Evolutionary conservation across 768 basidiomycete species (phyloP).

Genomic region (Pleurotus ostreatus): DNA sequence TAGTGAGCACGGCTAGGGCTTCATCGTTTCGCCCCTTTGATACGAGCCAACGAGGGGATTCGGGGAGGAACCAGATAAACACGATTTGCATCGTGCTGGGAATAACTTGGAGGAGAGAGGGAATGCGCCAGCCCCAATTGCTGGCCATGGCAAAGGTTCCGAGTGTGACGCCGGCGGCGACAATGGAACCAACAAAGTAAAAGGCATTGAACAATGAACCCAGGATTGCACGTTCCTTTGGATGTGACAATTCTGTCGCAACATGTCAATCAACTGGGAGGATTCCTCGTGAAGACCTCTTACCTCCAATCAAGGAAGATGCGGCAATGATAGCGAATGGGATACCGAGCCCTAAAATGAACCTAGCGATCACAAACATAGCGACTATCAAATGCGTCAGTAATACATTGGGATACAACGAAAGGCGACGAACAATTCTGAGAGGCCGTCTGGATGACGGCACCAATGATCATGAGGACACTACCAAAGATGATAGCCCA

Average conservation of each 20-base stretch:
- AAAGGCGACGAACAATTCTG: conserved; percentile 39
- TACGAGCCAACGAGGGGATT: conserved; percentile 64
- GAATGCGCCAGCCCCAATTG: conserved; percentile 71
- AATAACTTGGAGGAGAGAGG: conserved; percentile 53
- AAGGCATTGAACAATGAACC: conserved; percentile 63
- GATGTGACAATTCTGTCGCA: conserved; percentile 54
- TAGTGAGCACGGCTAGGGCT: conserved; percentile 42
- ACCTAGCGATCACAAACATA: conserved; percentile 55
- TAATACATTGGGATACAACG: not conserved
- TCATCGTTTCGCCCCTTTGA: conserved; percentile 50
- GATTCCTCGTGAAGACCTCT: not conserved
- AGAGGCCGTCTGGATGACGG: conserved; percentile 39
- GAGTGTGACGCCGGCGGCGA: conserved; percentile 57
- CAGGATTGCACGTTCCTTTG: conserved; percentile 63
- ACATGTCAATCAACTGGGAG: not conserved
- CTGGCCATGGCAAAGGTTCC: conserved; percentile 56
- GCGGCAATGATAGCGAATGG: conserved; percentile 61
- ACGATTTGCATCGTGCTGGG: conserved; percentile 50
- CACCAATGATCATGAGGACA: conserved; percentile 45
- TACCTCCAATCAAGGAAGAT: conserved; percentile 58
- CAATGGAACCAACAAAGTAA: conserved; percentile 58
- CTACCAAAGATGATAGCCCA: conserved; percentile 49
- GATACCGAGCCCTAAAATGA: conserved; percentile 55
- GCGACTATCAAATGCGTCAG: conserved; percentile 31
- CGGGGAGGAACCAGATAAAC: conserved; percentile 57